Percentiles rank a stretch among this genome's conserved stretches.
phyloP scores from a whole-genome alignment of 164 flowering plant species.

The Paratinospora sagittata region DNA sequence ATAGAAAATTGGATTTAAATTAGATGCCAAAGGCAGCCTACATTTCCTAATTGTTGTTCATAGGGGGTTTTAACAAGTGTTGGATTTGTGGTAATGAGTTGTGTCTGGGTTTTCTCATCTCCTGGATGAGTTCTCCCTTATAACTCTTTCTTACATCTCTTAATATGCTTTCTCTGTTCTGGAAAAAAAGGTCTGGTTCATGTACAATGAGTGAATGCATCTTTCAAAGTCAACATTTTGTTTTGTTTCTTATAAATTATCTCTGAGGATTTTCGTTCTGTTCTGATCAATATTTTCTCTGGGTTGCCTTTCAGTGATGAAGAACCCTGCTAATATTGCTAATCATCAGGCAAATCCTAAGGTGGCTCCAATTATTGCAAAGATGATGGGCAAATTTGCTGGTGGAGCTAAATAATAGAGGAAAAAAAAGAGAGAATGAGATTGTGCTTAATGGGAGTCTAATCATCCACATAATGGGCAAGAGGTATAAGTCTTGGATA shows the following conservation, averaged over 20 bases:
- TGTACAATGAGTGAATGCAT: not conserved
- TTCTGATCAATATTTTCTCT: not conserved
- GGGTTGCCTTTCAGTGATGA: slow-evolving; percentile 55
- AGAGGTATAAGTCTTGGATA: not conserved
- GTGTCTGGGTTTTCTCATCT: too few relatives aligned
- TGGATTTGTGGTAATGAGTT: too few relatives aligned
- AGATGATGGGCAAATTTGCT: slow-evolving; percentile 89
- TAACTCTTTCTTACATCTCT: too few relatives aligned
- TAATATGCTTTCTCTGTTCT: too few relatives aligned
- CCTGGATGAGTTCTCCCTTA: too few relatives aligned
- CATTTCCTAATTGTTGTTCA: too few relatives aligned
- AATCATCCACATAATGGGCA: not conserved
- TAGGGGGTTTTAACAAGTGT: too few relatives aligned
- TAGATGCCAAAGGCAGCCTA: too few relatives aligned
- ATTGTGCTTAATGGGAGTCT: not conserved
- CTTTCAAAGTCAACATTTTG: not conserved
- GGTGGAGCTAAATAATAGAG: slow-evolving; percentile 52
- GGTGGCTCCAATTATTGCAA: slow-evolving; percentile 92
- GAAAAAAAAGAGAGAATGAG: not conserved
- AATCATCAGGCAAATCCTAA: slow-evolving; percentile 93
- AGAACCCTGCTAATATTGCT: slow-evolving; percentile 91
- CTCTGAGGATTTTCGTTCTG: not conserved
- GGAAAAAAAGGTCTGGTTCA: too few relatives aligned
- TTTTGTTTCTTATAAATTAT: not conserved
- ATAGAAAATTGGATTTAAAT: too few relatives aligned